Evolutionary conservation across 805 yeast species (phyloP).

Genomic region (Wickerhamiella brachini): DNA sequence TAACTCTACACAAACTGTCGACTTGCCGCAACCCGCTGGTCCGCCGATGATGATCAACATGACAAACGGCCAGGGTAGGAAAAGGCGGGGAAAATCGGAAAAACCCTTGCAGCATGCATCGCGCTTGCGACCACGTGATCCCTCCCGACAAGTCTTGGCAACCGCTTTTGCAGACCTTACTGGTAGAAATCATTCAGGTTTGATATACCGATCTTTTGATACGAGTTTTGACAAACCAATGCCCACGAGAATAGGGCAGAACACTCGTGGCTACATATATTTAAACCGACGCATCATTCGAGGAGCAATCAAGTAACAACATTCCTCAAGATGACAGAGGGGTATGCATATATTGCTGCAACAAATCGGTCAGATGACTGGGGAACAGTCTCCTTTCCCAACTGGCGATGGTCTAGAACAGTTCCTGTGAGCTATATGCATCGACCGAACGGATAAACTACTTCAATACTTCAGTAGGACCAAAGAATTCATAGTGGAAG

Average conservation of each 20-base stretch:
- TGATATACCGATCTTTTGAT: neutral
- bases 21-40: slow-evolving; percentile 92
- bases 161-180: neutral
- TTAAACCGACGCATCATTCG: neutral
- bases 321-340: neutral
- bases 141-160: neutral
- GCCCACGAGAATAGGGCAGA: neutral
- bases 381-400: too few relatives aligned
- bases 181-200: neutral
- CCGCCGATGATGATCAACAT: slow-evolving; percentile 55
- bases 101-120: neutral
- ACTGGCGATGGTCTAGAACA: too few relatives aligned
- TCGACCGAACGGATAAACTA: neutral
- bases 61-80: slow-evolving; percentile 1
- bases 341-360: neutral
- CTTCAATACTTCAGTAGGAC: slow-evolving; percentile 5
- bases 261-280: neutral
- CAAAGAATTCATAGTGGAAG: slow-evolving; percentile 15
- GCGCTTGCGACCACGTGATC: neutral
- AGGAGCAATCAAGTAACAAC: neutral
- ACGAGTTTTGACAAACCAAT: neutral
- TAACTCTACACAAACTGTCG: slow-evolving; percentile 54
- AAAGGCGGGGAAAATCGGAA: neutral
- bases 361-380: neutral
- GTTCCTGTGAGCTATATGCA: neutral